Base-by-base conservation (phyloP, 2,329 filamentous ascomycete genomes). In the Trichoderma sp. region DNA sequence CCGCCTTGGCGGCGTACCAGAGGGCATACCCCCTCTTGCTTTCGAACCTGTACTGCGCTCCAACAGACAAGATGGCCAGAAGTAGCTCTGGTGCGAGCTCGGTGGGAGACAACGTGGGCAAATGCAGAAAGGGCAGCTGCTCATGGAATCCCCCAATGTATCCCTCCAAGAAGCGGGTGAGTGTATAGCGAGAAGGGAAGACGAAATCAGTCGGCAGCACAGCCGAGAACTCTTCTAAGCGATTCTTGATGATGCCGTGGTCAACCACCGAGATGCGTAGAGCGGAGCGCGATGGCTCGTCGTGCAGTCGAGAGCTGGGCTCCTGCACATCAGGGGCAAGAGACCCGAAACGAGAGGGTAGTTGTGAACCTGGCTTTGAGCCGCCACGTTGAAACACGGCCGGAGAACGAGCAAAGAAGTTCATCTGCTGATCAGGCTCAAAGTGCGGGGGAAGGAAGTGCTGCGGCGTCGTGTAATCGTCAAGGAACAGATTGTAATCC, bases 51-150 rank as follows among this genome's bases (percentile, higher is more conserved):
- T 90, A 90, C 71, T 89, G 87, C 0, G 89, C 89, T 13, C 89
- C 89, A 2, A 92, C 86, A 0, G 90, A 88, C 25, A 90, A 81
- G 17, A 92, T 85, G 0, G 89, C 89, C 32, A 93, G 78, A 5
- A 91, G 79, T 4, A 92, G 79, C 75, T 92, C 90, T 0, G 89
- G 85, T 0, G 89, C 86, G n/a, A 87, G 83, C n/a, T 88, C 85
- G 8, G 85, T 84, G 0, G 89, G 84, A 2, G 83, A 82, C 56
- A 92, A 81, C 0, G 89, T 92, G 0, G 90, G 87, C 5, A 91
- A 79, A 74, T 93, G 90, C 32, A 92, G 80, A 69, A 92, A 84
- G 0, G 84, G 84, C 0, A 86, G 74, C 69, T 85, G 82, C 63
- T 85, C 83, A 66, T 86, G 84, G 68, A 92, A 91, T 0, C 89